These are phyloP conservation scores for Bonia amplexicaulis DNA, from an alignment of 176 grass and related monocot species.

Conservation along the genomic window DNA sequence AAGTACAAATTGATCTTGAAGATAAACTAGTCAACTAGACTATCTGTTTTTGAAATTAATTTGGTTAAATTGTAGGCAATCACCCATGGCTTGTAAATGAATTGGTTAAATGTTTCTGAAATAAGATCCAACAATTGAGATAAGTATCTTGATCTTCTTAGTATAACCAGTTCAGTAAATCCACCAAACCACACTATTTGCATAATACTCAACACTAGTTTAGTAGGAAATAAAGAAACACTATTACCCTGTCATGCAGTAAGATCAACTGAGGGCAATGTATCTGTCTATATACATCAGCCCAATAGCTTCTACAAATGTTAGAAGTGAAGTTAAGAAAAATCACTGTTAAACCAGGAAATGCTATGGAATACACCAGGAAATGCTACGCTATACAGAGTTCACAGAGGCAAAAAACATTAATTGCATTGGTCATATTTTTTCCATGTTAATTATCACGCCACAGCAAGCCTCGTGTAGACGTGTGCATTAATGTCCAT, in stretches of 20 bases:
- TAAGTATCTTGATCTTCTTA: background rate
- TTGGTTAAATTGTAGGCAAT: background rate
- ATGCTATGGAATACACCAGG: background rate
- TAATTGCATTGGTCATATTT: background rate
- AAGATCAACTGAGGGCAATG: background rate
- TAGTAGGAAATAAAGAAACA: conserved; percentile 10
- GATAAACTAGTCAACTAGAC: background rate
- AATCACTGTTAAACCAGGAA: background rate
- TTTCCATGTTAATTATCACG: conserved; percentile 14
- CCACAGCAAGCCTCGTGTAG: background rate
- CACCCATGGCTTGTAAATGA: background rate
- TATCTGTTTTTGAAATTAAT: background rate
- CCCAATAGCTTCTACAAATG: background rate
- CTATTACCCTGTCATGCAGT: background rate
- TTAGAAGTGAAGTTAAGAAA: background rate
- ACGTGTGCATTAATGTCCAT: background rate
- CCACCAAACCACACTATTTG: conserved; percentile 4
- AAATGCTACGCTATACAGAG: background rate
- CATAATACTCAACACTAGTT: background rate
- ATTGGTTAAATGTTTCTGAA: background rate
- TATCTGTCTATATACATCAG: background rate
- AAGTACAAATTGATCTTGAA: conserved; percentile 1
- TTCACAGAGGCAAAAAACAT: background rate
- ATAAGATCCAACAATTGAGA: conserved; percentile 1
- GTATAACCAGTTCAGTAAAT: background rate